Evolutionary conservation across 371 early-diverging fungal genomes (phyloP), one percentile per base, ranked within the genome.

Genomic region (Paraphysoderma sedebokerense): DNA sequence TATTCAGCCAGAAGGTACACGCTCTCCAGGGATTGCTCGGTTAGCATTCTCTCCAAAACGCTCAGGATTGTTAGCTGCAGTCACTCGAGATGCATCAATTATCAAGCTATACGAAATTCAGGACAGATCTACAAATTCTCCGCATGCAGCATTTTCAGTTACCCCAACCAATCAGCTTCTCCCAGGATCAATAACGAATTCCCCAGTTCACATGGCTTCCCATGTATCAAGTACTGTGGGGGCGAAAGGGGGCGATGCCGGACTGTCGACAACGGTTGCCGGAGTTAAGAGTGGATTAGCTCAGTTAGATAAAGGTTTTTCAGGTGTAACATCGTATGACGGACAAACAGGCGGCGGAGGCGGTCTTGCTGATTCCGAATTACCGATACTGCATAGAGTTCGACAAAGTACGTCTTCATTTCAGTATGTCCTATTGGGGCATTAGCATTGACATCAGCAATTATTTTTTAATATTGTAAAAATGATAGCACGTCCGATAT

Each of bases 71-170:
- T 52, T 87, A 5, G 78, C 79, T 0, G 71, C 77, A 0, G 52
- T 74, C 26, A 69, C 75, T 5, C 74, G 69, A 46, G 85, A 84
- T 30, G 58, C 76, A 2, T 32, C 56, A 2, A 58, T 53, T 34
- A 51, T 82, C 27, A 63, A 70, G 40, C 47, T 82, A 8, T 84
- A 77, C 75, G 72, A 82, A 52, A 65, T 82, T 32, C 70, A 77
- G 48, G 78, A 78, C 35, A 69, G 24, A 37, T 31, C 49, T 3
- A 28, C 29, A 49, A 22, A 4, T 11, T 24, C 29, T 28, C 38
- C 28, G 47, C 51, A 36, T 22, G 28, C 15, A 2, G 26, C 46
- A 11, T 6, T 32, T 11, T n/a, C 27, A 11, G 5, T 13, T 8
- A 17, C 5, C 7, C 40, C 27, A 29, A 29, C 24, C 20, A 15